Evolutionary conservation across 306 rosid genomes (phyloP).

Genomic region (Trichosanthes cucumerina): DNA sequence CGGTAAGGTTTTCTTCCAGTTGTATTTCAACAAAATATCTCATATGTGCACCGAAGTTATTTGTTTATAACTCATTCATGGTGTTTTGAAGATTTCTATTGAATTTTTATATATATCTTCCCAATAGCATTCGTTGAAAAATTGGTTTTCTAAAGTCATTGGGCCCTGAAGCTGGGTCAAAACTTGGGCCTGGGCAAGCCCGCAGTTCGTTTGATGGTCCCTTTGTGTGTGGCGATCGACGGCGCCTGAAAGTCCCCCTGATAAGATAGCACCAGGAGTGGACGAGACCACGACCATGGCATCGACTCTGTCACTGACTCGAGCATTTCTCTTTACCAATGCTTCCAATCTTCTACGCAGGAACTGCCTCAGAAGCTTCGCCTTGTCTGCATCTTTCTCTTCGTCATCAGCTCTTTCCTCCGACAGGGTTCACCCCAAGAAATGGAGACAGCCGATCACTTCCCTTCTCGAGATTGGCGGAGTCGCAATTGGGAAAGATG

Average conservation of each 20-base stretch:
- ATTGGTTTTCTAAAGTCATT: background rate
- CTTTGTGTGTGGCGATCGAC: background rate
- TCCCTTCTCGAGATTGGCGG: slow-evolving; percentile 67
- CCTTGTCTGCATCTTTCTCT: background rate
- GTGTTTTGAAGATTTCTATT: no score
- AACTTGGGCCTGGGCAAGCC: background rate
- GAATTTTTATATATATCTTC: background rate
- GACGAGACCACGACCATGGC: background rate
- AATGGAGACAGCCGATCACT: slow-evolving; percentile 59
- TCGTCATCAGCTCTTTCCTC: slow-evolving; percentile 17
- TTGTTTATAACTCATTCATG: no score
- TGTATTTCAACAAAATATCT: no score
- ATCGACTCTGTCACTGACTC: background rate
- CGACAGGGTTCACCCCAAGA: slow-evolving; percentile 31
- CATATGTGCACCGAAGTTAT: no score
- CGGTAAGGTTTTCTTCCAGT: no score
- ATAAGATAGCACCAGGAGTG: background rate
- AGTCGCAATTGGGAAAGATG: slow-evolving; percentile 54
- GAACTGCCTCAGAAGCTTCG: background rate
- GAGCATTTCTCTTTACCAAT: background rate
- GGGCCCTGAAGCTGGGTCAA: background rate
- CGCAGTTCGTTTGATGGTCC: background rate
- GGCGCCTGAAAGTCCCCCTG: background rate
- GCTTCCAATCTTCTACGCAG: slow-evolving; percentile 3
- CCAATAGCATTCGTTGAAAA: background rate